Base-by-base conservation (phyloP, 257 asterid species). In the Ligustrum vulgare region DNA sequence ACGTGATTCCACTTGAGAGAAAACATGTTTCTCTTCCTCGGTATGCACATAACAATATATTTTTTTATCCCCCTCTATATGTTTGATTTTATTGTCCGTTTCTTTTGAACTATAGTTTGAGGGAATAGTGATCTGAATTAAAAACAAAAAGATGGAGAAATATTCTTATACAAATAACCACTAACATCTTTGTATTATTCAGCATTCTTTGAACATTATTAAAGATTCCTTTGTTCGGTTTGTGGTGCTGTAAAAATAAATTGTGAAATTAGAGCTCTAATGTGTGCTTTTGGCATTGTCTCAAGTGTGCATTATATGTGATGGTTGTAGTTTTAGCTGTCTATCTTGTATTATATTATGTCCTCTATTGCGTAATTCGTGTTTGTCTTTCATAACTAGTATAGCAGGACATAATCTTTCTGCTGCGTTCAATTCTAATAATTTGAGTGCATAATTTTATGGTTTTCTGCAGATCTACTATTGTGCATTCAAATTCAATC, bases 21-120 rank as follows among this genome's bases (percentile, higher is more conserved):
- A 90, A 92, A 79, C 97, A 91, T 72, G 87, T 81, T 65, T 91
- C 97, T 41, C 97, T 91, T 86, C 97, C 97, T 51, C 87, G 97
- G 97, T 89, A 86, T 75, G 20, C 76, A 34, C 71, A 33, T 35
- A 56, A 39, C 69, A 13, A 15, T 31, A n/a, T n/a, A n/a, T 39
- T 28, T 56, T 25, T 63, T 65, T n/a, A n/a, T n/a, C n/a, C n/a
- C n/a, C n/a, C n/a, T 25, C 12, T 25, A 63, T 28, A 12, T 75
- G 18, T 33, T 9, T 56, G 32, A 8, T 36, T 78, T 18, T 69
- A 47, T 32, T 13, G 35, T 41, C 20, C 11, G 6, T 70, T 58
- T 22, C 13, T 58, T 22, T 60, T 9, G 34, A 22, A 11, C 67
- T 18, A 11, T 9, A 23, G 15, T 23, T 11, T 2, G 7, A 3